Evolutionary conservation across 2,329 filamentous ascomycete species (phyloP).

Genomic region (Shiraia bambusicola): DNA sequence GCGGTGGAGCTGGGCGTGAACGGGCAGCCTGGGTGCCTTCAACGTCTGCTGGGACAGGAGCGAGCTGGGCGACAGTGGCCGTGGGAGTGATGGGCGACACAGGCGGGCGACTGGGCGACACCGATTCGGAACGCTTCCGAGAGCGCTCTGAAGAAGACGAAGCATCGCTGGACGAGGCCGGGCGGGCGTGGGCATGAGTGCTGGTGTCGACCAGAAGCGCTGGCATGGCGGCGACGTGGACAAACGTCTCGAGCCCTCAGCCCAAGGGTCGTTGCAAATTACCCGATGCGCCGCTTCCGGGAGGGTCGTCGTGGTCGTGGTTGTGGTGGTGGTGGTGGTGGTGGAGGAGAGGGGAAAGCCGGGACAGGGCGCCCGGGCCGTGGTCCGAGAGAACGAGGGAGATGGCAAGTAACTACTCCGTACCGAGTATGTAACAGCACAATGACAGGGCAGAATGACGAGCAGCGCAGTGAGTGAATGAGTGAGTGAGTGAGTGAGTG

Average conservation of each 20-base stretch:
- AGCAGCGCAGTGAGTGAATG: too few species aligned
- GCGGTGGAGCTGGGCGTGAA: constrained; percentile 31
- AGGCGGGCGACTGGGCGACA: constrained; percentile 41
- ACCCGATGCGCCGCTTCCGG: constrained; percentile 9
- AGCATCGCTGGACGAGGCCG: constrained; percentile 28
- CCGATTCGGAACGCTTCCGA: constrained; percentile 29
- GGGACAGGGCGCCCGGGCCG: neutral
- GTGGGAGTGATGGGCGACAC: constrained; percentile 47
- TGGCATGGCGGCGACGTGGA: constrained; percentile 39
- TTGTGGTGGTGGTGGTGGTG: constrained; percentile 5
- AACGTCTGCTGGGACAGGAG: constrained; percentile 15
- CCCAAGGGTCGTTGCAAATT: constrained; percentile 18
- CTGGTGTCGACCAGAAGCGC: constrained; percentile 39
- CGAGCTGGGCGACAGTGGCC: constrained; percentile 37
- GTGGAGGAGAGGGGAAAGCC: constrained; percentile 12
- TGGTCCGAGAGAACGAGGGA: constrained; percentile 10
- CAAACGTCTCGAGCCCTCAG: constrained; percentile 19
- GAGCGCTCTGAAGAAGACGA: constrained; percentile 23
- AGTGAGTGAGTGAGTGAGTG: too few species aligned
- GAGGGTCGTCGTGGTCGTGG: constrained; percentile 1
- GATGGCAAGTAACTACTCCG: too few species aligned
- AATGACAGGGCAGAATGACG: too few species aligned
- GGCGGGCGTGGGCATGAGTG: constrained; percentile 10
- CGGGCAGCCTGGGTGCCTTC: constrained; percentile 24
- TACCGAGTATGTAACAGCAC: too few species aligned